Percentiles rank a stretch among this genome's conserved stretches.
These are phyloP conservation scores for Penicillium simplicissimum DNA, from an alignment of 495 filamentous ascomycete species.

Conservation along the genomic window DNA sequence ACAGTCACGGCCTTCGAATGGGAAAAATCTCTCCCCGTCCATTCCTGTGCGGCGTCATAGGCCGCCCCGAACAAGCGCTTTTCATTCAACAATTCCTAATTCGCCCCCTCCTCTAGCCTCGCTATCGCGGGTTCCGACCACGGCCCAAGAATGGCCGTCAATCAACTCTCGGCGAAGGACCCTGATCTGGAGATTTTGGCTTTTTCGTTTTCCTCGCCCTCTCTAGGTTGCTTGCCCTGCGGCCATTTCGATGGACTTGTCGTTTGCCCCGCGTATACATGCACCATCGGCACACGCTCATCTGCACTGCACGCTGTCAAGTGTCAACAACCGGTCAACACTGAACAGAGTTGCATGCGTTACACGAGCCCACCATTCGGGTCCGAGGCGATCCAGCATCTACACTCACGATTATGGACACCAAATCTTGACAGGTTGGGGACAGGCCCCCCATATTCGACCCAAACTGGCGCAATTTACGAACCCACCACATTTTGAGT, in stretches of 20 bases:
- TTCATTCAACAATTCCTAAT: constrained; percentile 17
- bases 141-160: background rate
- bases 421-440: background rate
- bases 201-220: background rate
- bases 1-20: constrained; percentile 1
- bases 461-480: background rate
- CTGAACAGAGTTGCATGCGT: constrained; percentile 22
- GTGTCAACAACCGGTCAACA: constrained; percentile 15
- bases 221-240: background rate
- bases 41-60: constrained; percentile 15
- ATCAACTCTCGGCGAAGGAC: background rate
- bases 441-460: background rate
- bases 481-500: background rate
- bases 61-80: background rate
- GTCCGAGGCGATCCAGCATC: constrained; percentile 15
- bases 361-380: constrained; percentile 21
- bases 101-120: constrained; percentile 25
- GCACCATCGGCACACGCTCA: background rate
- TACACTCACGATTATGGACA: no score
- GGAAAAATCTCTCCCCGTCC: background rate
- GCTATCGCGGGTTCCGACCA: constrained; percentile 1
- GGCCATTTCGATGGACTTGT: constrained; percentile 8
- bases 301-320: constrained; percentile 14
- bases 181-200: background rate
- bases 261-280: constrained; percentile 7